phyloP scores from a whole-genome alignment of 768 basidiomycete species.

The Suillus spraguei region DNA sequence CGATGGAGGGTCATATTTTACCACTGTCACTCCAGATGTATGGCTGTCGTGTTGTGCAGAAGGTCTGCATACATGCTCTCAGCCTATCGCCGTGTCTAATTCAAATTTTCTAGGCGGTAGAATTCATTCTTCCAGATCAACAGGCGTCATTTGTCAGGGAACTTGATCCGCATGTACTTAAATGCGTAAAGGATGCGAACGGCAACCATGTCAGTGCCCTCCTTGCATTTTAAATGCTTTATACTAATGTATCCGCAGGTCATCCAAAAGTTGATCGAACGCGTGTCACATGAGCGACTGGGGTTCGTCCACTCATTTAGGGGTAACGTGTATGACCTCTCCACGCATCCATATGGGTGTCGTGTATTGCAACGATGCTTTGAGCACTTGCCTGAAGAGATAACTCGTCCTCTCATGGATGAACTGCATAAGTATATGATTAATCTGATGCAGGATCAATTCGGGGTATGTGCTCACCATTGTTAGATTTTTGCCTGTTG shows the following conservation, averaged over 20 bases:
- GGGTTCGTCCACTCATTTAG: constrained; percentile 75
- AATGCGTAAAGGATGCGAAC: constrained; percentile 88
- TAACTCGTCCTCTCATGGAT: constrained; percentile 73
- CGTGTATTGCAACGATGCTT: constrained; percentile 93
- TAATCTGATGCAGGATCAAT: constrained; percentile 86
- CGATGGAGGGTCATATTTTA: constrained; percentile 80
- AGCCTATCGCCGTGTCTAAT: constrained; percentile 10
- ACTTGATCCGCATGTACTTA: constrained; percentile 77
- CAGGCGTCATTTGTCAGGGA: constrained; percentile 76
- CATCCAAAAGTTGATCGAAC: constrained; percentile 86
- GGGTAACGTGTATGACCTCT: constrained; percentile 77
- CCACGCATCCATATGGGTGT: constrained; percentile 92
- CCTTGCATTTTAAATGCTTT: constrained; percentile 7
- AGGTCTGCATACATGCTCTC: constrained; percentile 48
- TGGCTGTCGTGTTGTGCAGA: constrained; percentile 94
- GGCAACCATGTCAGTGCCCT: constrained; percentile 85
- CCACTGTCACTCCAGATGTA: constrained; percentile 89
- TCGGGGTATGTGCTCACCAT: constrained; percentile 62
- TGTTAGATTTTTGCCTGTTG: background rate
- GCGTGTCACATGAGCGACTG: constrained; percentile 74
- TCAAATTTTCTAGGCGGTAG: constrained; percentile 66
- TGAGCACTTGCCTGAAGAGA: constrained; percentile 74
- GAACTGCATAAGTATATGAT: constrained; percentile 76
- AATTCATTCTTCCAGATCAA: constrained; percentile 77
- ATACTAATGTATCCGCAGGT: constrained; percentile 47